Base-by-base conservation (phyloP, 208 protist genomes). In the Porcisia hertigi region DNA sequence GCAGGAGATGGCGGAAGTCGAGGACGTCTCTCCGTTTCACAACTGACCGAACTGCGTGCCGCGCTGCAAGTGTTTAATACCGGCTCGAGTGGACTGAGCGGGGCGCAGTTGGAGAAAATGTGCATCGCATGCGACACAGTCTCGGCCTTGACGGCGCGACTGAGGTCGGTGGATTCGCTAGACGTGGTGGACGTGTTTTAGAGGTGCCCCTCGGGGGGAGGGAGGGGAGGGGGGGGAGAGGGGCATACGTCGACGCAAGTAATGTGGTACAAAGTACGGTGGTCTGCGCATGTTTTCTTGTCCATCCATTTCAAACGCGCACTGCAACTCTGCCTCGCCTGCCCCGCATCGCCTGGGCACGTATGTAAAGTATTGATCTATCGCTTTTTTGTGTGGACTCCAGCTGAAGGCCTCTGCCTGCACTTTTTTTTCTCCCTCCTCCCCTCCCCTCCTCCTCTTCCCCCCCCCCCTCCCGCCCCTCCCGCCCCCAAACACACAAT, bases 41-140 rank as follows among this genome's bases (percentile, higher is more conserved):
- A 82, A 58, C 36, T 30, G 1, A 47, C 67, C 11, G 71, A 60
- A 1, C 47, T 86, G 69, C 63, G 52, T 47, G 66, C 57, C n/a
- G 80, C 80, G 23, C 55, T 79, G 14, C 45, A 8, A 14, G 69
- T 20, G 25, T 79, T 79, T 25, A 75, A 79, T 16, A 23, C 20
- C 25, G 39, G 39, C 7, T 72, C 79, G 4, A 62, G 30, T 18
- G 57, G 72, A 16, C 45, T 84, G 9, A 88, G 83, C 69, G 88
- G 88, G 3, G 82, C 91, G 6, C 75, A 64, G 43, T 55, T 93
- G 47, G 84, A 93, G 82, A 85, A 92, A 55, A 69, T 90, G 69
- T 89, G 86, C 73, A 70, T 82, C 23, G 84, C 87, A 60, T 81
- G 73, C 74, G 81, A 88, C 36, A 80, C 77, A 3, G 53, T 86